A percentile compares a stretch with the other conserved stretches of the same genome.
Evolutionary conservation across 2,329 filamentous ascomycete species (phyloP).

Genomic region (Neodidymelliopsis sp.): DNA sequence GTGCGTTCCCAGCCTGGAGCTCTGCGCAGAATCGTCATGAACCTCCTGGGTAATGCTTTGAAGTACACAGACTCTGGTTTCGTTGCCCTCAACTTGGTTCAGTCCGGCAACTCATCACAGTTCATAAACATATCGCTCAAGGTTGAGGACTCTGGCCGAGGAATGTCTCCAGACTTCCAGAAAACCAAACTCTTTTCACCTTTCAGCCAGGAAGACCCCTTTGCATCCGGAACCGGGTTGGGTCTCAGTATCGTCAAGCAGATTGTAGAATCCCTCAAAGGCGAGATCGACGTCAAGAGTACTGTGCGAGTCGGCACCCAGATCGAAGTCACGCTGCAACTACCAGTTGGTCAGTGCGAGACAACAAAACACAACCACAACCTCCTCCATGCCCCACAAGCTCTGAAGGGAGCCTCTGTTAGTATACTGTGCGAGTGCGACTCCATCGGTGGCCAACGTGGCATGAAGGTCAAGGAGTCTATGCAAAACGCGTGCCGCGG

Average conservation of each 20-base stretch:
- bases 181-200: slow-evolving; percentile 41
- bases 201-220: slow-evolving; percentile 47
- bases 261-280: slow-evolving; percentile 43
- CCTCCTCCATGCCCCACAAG: slow-evolving; percentile 23
- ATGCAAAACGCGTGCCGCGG: slow-evolving; percentile 35
- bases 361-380: slow-evolving; percentile 21
- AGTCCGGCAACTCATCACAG: slow-evolving; percentile 21
- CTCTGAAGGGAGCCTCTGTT: slow-evolving; percentile 28
- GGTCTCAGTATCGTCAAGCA: slow-evolving; percentile 48
- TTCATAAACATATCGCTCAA: slow-evolving; percentile 43
- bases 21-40: slow-evolving; percentile 45
- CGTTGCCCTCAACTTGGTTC: slow-evolving; percentile 36
- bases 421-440: slow-evolving; percentile 34
- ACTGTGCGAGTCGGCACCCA: slow-evolving; percentile 37
- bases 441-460: slow-evolving; percentile 30
- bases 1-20: slow-evolving; percentile 44
- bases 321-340: slow-evolving; percentile 32
- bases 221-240: slow-evolving; percentile 43
- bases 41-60: slow-evolving; percentile 45
- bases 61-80: slow-evolving; percentile 47
- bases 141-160: slow-evolving; percentile 46
- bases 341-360: slow-evolving; percentile 27
- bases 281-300: slow-evolving; percentile 43
- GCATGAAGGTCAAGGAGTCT: slow-evolving; percentile 34
- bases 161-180: slow-evolving; percentile 47